phyloP scores from a whole-genome alignment of 257 asterid genomes.

The Parsonsia alboflavescens region DNA sequence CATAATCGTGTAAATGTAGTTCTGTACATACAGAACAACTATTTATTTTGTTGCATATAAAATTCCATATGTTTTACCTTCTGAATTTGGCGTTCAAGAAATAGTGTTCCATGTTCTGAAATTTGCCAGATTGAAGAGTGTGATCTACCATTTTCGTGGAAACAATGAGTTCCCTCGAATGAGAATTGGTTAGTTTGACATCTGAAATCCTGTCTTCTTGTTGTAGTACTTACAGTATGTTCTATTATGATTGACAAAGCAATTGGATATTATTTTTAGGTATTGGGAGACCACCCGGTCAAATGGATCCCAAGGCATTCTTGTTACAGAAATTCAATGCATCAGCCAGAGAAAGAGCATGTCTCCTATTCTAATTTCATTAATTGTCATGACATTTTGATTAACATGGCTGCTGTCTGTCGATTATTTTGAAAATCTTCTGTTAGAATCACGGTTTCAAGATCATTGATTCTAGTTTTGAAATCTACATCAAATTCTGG shows the following conservation, averaged over 20 bases:
- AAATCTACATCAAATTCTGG: not conserved
- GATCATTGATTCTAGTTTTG: not conserved
- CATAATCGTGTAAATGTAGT: not conserved
- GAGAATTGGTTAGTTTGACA: conserved; percentile 66
- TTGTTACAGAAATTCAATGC: conserved; percentile 80
- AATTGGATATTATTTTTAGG: conserved; percentile 38
- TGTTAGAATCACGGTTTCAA: not conserved
- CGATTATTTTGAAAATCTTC: not conserved
- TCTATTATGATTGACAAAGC: conserved; percentile 8
- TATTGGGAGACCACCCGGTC: conserved; percentile 91
- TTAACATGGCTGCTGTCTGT: not conserved
- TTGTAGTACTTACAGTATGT: conserved; percentile 3
- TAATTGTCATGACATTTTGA: not conserved
- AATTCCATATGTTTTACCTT: not conserved
- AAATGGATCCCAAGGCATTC: conserved; percentile 98
- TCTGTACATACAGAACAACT: too few relatives aligned
- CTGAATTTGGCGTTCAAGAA: not conserved
- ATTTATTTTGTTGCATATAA: not conserved
- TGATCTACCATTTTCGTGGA: conserved; percentile 72
- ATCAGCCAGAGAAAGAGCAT: conserved; percentile 75
- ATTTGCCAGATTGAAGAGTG: conserved; percentile 59
- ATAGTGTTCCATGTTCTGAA: not conserved
- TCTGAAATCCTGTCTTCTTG: conserved; percentile 14
- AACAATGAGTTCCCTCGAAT: conserved; percentile 84
- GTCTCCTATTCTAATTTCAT: conserved; percentile 18